A percentile compares a stretch with the other conserved stretches of the same genome.
These are phyloP conservation scores for Coemansia sp. DNA, from an alignment of 192 early-diverging fungal genomes.

Conservation along the genomic window DNA sequence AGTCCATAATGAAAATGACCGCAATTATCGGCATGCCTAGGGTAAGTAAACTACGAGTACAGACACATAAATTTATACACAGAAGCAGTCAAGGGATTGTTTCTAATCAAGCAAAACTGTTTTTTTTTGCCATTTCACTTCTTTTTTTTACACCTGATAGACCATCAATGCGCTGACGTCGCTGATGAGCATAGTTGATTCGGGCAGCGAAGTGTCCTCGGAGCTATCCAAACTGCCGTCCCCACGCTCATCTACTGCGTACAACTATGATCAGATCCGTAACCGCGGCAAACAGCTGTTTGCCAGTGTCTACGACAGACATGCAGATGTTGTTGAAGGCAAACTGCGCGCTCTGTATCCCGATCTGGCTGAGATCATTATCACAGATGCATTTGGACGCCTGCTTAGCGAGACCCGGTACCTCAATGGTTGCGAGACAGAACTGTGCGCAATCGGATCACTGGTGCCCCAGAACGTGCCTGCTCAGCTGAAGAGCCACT, in stretches of 20 bases:
- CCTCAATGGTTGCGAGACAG: slow-evolving; percentile 30
- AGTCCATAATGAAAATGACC: slow-evolving; percentile 37
- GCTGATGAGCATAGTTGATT: slow-evolving; percentile 13
- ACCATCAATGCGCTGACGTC: slow-evolving; percentile 30
- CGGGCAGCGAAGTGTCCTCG: background rate
- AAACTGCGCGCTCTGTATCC: slow-evolving; percentile 29
- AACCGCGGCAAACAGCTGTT: slow-evolving; percentile 23
- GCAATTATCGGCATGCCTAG: slow-evolving; percentile 37
- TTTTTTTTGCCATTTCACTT: too few relatives aligned
- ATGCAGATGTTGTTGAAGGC: slow-evolving; percentile 16
- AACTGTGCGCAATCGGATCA: slow-evolving; percentile 32
- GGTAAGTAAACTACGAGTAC: too few relatives aligned
- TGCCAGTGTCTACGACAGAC: slow-evolving; percentile 25
- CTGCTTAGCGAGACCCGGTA: slow-evolving; percentile 25
- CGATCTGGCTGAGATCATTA: slow-evolving; percentile 31
- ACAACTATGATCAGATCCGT: slow-evolving; percentile 20
- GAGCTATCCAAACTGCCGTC: slow-evolving; percentile 8
- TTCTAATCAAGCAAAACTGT: background rate
- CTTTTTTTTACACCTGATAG: background rate
- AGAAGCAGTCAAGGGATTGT: too few relatives aligned
- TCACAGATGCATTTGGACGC: slow-evolving; percentile 37
- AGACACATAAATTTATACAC: too few relatives aligned
- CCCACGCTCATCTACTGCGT: slow-evolving; percentile 8
- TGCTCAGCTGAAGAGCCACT: slow-evolving; percentile 48
- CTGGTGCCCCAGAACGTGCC: slow-evolving; percentile 41